A percentile compares a stretch with the other conserved stretches of the same genome.
Conservation (phyloP, 768 basidiomycete species). For the Phlebiopsis gigantea region DNA sequence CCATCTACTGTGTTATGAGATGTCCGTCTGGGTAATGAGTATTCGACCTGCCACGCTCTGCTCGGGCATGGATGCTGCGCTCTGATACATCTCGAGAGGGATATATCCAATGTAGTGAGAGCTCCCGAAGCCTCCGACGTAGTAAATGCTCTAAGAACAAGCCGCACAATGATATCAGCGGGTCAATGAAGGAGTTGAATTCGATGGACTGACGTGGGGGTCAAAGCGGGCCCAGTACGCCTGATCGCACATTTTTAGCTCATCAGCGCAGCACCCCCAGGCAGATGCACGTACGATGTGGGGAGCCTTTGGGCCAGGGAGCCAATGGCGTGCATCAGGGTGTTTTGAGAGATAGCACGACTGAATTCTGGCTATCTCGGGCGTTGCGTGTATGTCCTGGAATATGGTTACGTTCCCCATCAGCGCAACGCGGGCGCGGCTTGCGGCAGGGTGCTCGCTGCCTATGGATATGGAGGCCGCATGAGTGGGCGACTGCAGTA, state of each 20-base stretch:
- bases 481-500: conserved; percentile 34
- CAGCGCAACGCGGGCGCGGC: conserved; percentile 42
- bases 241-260: conserved; percentile 19
- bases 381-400: conserved; percentile 24
- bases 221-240: conserved; percentile 54
- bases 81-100: conserved; percentile 37
- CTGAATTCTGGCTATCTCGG: conserved; percentile 29
- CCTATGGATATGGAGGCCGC: conserved; percentile 41
- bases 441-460: conserved; percentile 35
- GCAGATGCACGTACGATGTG: conserved; percentile 33
- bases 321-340: conserved; percentile 47
- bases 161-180: background rate
- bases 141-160: conserved; percentile 40
- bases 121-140: conserved; percentile 50
- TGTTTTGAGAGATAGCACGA: conserved; percentile 41
- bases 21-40: conserved; percentile 11
- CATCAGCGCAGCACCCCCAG: background rate
- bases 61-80: conserved; percentile 2
- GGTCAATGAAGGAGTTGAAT: background rate
- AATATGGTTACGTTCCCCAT: conserved; percentile 46
- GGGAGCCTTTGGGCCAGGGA: conserved; percentile 41
- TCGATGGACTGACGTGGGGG: conserved; percentile 37
- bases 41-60: conserved; percentile 15
- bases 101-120: conserved; percentile 49
- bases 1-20: background rate